phyloP scores from a whole-genome alignment of 1,284 basidiomycete genomes.

The Taiwanofungus camphoratus region DNA sequence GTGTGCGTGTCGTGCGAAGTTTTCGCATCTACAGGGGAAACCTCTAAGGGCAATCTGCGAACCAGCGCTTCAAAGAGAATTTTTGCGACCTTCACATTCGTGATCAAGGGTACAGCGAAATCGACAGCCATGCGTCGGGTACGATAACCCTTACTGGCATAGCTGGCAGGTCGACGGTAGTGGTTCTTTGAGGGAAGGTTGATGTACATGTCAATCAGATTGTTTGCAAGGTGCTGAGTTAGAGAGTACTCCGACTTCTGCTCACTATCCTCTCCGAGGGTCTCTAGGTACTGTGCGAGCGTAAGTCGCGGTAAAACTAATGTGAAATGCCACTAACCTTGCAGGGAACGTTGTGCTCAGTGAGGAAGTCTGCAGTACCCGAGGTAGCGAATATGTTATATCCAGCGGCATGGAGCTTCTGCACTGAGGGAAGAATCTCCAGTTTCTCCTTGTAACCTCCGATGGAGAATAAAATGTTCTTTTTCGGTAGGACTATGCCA shows the following conservation, averaged over 20 bases:
- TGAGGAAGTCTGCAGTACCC: conserved; percentile 94
- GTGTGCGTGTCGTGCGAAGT: conserved; percentile 87
- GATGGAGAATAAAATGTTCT: conserved; percentile 92
- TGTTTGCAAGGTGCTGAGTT: conserved; percentile 92
- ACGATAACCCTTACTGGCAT: conserved; percentile 94
- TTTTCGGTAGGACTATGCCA: conserved; percentile 90
- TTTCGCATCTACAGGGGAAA: conserved; percentile 92
- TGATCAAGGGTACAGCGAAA: conserved; percentile 95
- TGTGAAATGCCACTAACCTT: conserved; percentile 46
- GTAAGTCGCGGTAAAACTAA: conserved; percentile 10
- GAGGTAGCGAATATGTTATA: conserved; percentile 97
- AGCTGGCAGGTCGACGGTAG: conserved; percentile 95
- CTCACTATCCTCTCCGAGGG: conserved; percentile 70
- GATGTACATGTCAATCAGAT: conserved; percentile 98
- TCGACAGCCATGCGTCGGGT: conserved; percentile 99
- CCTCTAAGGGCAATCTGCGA: conserved; percentile 81
- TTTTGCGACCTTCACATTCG: conserved; percentile 99
- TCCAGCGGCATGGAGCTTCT: conserved; percentile 90
- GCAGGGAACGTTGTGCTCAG: conserved; percentile 79
- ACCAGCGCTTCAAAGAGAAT: conserved; percentile 94
- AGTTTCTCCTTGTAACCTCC: conserved; percentile 98
- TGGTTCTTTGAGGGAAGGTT: conserved; percentile 98
- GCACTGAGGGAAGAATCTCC: conserved; percentile 94
- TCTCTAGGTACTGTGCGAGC: conserved; percentile 74
- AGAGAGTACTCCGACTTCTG: conserved; percentile 96